Conservation (phyloP, 495 filamentous ascomycete species). For the Penicillium bialowiezense region DNA sequence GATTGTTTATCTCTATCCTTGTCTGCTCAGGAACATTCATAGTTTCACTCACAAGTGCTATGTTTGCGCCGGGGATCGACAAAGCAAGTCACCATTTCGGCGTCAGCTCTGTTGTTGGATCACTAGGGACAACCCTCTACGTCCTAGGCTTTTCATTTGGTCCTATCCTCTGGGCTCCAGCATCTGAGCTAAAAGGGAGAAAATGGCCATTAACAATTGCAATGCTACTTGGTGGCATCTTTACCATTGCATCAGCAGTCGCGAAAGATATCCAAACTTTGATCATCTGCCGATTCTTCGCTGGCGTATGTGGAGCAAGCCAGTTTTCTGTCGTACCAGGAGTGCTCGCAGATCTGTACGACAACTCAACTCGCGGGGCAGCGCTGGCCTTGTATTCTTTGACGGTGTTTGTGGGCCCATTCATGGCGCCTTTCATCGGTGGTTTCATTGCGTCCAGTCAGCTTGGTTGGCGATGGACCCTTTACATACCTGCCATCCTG, state of each 20-base stretch:
- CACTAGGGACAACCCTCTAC: conserved; percentile 52
- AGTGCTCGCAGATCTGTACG: conserved; percentile 51
- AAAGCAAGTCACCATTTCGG: conserved; percentile 43
- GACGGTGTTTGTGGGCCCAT: conserved; percentile 49
- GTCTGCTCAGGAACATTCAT: conserved; percentile 51
- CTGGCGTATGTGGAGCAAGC: conserved; percentile 48
- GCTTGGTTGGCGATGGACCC: conserved; percentile 50
- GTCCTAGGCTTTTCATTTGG: conserved; percentile 54
- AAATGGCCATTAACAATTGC: conserved; percentile 52
- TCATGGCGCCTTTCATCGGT: conserved; percentile 45
- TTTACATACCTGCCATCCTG: conserved; percentile 43
- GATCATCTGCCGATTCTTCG: conserved; percentile 51
- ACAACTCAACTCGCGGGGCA: conserved; percentile 43
- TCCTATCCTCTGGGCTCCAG: conserved; percentile 60
- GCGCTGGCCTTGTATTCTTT: conserved; percentile 51
- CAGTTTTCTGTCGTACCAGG: conserved; percentile 50
- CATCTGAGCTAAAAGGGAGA: conserved; percentile 75
- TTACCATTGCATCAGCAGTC: conserved; percentile 54
- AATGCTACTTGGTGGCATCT: conserved; percentile 50
- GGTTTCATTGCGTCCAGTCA: conserved; percentile 39
- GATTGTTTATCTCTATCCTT: conserved; percentile 28
- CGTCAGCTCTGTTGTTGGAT: conserved; percentile 47
- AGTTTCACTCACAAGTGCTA: conserved; percentile 49
- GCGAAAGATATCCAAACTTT: conserved; percentile 56
- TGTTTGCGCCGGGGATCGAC: conserved; percentile 51